These are phyloP conservation scores for Salicornia ramosissima DNA, from an alignment of 148 eudicot genomes.

Conservation along the genomic window DNA sequence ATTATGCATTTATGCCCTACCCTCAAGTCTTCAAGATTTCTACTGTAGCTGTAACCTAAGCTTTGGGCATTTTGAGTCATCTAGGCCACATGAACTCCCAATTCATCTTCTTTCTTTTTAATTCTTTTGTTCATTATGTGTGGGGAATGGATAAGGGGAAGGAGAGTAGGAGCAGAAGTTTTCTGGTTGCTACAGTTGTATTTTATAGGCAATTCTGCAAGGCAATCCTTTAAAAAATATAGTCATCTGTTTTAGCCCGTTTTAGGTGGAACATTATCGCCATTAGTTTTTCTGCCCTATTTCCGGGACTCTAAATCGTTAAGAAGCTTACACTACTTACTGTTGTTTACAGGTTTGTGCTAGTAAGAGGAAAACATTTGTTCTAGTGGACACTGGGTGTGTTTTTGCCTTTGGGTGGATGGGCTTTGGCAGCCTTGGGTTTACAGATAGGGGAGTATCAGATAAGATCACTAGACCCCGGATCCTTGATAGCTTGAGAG, in stretches of 20 bases:
- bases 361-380: constrained; percentile 88
- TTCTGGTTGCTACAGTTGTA: not conserved
- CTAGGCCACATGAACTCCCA: not conserved
- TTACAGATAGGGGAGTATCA: constrained; percentile 65
- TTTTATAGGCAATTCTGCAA: not conserved
- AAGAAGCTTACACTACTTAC: constrained; percentile 9
- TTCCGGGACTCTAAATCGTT: not conserved
- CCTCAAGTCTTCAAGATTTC: not conserved
- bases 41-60: not conserved
- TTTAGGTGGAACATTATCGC: not conserved
- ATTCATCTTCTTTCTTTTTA: not conserved
- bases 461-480: constrained; percentile 65
- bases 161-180: too few relatives aligned
- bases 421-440: constrained; percentile 93
- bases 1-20: too few relatives aligned
- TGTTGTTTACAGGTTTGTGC: constrained; percentile 74
- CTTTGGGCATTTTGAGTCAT: not conserved
- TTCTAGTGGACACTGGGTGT: constrained; percentile 65
- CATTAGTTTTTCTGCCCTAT: not conserved
- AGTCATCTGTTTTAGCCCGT: not conserved
- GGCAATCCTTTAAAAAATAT: not conserved
- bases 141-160: not conserved
- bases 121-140: not conserved
- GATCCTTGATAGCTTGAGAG: constrained; percentile 56
- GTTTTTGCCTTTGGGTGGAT: constrained; percentile 91